Conservation (phyloP, 441 rosid species). For the Brassica hybrid region DNA sequence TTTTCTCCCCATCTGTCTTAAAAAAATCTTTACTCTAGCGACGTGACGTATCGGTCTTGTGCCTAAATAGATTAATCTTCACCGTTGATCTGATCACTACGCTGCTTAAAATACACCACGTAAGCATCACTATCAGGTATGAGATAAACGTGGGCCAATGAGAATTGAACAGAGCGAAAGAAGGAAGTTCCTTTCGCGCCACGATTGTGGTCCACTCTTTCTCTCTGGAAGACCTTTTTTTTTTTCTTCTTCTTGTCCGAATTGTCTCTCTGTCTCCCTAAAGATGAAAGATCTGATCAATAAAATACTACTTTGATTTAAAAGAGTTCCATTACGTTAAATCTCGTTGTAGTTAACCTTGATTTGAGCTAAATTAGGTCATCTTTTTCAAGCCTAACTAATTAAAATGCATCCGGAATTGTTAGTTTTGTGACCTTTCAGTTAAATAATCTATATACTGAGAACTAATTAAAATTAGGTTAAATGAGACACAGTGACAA, state of each 20-base stretch:
- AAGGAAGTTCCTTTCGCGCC: slow-evolving; percentile 49
- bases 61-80: slow-evolving; percentile 33
- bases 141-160: slow-evolving; percentile 56
- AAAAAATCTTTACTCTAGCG: slow-evolving; percentile 31
- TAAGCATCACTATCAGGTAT: slow-evolving; percentile 34
- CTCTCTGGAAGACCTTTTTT: slow-evolving; percentile 13
- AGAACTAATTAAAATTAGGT: not conserved
- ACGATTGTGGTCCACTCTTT: slow-evolving; percentile 52
- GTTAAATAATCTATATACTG: no score
- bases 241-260: slow-evolving; percentile 3
- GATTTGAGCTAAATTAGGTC: slow-evolving; percentile 27
- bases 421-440: no score
- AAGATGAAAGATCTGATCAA: slow-evolving; percentile 21
- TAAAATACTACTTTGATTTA: not conserved
- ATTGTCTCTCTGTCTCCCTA: slow-evolving; percentile 35
- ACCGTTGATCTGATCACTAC: slow-evolving; percentile 50
- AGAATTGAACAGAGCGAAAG: slow-evolving; percentile 30
- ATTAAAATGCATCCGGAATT: not conserved
- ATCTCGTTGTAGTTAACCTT: slow-evolving; percentile 30
- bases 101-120: slow-evolving; percentile 45
- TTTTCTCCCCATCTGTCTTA: slow-evolving; percentile 6
- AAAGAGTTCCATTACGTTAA: slow-evolving; percentile 28
- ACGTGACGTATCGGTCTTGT: slow-evolving; percentile 47
- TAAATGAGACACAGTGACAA: no score
- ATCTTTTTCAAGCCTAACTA: slow-evolving; percentile 28